Percentiles rank a stretch among this genome's conserved stretches.
Conservation (phyloP, 164 flowering plant species). For the Cinnamomum micranthum region DNA sequence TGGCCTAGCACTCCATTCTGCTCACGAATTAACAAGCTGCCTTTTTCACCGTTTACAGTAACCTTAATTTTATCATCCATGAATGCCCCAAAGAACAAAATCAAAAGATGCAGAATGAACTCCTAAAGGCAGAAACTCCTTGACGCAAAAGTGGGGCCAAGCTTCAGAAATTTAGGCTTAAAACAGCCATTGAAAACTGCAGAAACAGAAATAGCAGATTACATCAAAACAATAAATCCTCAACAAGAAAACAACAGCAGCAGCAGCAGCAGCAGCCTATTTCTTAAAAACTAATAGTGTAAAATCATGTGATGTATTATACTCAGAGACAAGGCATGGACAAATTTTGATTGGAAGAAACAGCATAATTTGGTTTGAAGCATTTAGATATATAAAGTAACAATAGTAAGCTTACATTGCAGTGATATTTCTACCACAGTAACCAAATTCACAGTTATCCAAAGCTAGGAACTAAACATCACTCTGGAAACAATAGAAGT, state of each 20-base stretch:
- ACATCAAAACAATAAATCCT: neutral
- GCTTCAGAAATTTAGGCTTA: constrained; percentile 4
- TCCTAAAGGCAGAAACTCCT: constrained; percentile 19
- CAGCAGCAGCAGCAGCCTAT: neutral
- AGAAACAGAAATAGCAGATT: neutral
- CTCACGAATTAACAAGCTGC: constrained; percentile 23
- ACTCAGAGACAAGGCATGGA: neutral
- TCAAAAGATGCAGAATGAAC: constrained; percentile 20
- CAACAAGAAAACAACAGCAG: neutral
- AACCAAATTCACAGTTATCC: too few relatives aligned
- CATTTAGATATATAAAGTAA: neutral
- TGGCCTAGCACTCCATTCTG: constrained; percentile 37
- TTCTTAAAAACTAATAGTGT: neutral
- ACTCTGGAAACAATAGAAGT: neutral
- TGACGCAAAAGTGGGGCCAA: constrained; percentile 9
- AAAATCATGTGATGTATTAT: neutral
- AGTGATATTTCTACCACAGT: neutral
- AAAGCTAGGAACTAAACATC: constrained; percentile 1
- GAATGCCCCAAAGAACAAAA: constrained; percentile 21
- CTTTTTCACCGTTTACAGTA: constrained; percentile 27
- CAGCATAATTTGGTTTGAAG: neutral
- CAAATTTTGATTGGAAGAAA: neutral
- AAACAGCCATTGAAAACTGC: neutral
- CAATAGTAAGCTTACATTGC: neutral
- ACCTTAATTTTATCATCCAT: constrained; percentile 18